These are phyloP conservation scores for Scedosporium dehoogii DNA, from an alignment of 2,329 filamentous ascomycete species.

Conservation along the genomic window DNA sequence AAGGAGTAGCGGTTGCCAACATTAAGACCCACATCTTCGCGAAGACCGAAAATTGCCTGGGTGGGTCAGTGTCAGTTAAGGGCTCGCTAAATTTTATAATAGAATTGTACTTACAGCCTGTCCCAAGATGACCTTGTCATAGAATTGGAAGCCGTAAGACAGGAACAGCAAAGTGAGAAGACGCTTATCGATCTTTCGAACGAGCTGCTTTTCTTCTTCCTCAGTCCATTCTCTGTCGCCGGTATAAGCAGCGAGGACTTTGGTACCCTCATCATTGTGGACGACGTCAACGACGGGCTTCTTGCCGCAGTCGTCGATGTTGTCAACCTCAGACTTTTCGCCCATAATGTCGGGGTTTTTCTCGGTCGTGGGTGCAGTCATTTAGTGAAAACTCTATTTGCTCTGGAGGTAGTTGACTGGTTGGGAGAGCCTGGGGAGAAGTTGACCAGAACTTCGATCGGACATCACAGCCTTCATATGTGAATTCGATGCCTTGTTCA, in stretches of 20 bases:
- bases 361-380: neutral
- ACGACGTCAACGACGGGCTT: constrained; percentile 17
- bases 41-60: constrained; percentile 27
- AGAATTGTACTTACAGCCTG: constrained; percentile 30
- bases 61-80: neutral
- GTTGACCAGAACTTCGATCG: too few species aligned
- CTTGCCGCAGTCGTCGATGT: neutral
- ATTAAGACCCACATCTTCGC: constrained; percentile 27
- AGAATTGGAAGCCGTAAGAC: constrained; percentile 14
- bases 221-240: constrained; percentile 28
- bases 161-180: constrained; percentile 14
- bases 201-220: constrained; percentile 25
- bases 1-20: constrained; percentile 33
- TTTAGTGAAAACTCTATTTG: too few species aligned
- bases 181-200: constrained; percentile 16
- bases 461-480: too few species aligned
- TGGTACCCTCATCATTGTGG: constrained; percentile 24
- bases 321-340: neutral
- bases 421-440: too few species aligned
- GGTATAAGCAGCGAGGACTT: constrained; percentile 25
- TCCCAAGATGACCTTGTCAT: constrained; percentile 39
- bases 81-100: too few species aligned
- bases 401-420: too few species aligned
- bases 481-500: too few species aligned
- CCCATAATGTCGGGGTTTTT: neutral